Conservation (phyloP, 306 rosid species). For the Trichosanthes cucumerina region DNA sequence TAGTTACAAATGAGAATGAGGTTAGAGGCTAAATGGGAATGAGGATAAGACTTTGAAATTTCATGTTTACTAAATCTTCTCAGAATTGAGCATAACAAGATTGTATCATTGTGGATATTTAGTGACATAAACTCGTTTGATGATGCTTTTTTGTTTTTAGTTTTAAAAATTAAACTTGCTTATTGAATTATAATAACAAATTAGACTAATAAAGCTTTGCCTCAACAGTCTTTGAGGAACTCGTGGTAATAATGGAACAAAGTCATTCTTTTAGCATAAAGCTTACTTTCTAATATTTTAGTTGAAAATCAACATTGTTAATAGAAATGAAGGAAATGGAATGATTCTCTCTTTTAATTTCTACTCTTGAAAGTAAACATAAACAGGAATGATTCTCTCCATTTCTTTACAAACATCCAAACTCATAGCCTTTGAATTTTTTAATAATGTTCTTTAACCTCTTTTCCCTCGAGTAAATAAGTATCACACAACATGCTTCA, state of each 20-base stretch:
- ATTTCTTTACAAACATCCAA: background rate
- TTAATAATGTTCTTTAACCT: background rate
- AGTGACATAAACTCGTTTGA: no score
- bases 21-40: background rate
- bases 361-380: background rate
- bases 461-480: background rate
- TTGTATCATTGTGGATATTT: background rate
- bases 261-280: background rate
- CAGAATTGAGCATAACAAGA: background rate
- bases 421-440: background rate
- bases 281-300: background rate
- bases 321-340: background rate
- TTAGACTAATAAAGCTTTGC: background rate
- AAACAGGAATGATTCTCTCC: background rate
- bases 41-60: background rate
- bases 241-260: background rate
- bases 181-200: background rate
- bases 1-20: background rate
- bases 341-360: background rate
- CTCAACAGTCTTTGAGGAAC: background rate
- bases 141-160: background rate
- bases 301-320: background rate
- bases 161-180: background rate
- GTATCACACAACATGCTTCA: constrained; percentile 2
- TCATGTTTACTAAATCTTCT: background rate